Evolutionary conservation across 1,284 basidiomycete species (phyloP), one percentile per base, ranked within the genome.

Genomic region (Ganoderma lingzhi): DNA sequence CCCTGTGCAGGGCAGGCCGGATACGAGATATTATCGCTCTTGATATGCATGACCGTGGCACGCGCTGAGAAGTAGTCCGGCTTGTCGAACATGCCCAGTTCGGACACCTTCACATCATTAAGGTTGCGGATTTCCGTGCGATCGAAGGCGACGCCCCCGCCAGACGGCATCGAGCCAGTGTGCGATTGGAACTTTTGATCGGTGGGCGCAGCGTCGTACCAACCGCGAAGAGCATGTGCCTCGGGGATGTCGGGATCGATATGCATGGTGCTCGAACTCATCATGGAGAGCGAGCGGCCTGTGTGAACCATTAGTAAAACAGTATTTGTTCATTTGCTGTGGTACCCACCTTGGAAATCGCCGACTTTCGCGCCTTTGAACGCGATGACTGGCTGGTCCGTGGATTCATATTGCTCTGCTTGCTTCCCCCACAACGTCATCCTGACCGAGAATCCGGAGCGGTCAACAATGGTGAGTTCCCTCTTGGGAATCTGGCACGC

Each of bases 401-500:
- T 80, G 17, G 82, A 80, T 3, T 80, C 80, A 79, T 93, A 99
- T 60, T 88, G 88, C 78, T 99, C 96, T 1, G 97, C 98, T 79
- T 95, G 93, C 80, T 95, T 96, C 39, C 97, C 98, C 97, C 98
- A 99, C 6, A 99, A 84, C 2, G 98, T 99, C 73, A 99, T 80
- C 39, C 95, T 89, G 45, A 97, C 92, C 42, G 91, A 90, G 79
- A 86, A 96, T 41, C 88, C 88, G 10, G 95, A 93, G 71, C 89
- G 89, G 79, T 99, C 98, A 17, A 97, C 96, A 19, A 99, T 83
- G 1, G 89, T 92, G 61, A 98, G 82, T 65, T 98, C 96, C 69
- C 96, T 91, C 81, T 98, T 98, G 58, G 88, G 85, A 71, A 96
- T 87, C 92, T 96, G 35, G 8, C 14, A 44, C 32, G 35, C 5